Percentiles rank a stretch among this genome's conserved stretches.
These are phyloP conservation scores for Colletotrichum lupini DNA, from an alignment of 2,329 filamentous ascomycete species.

Conservation along the genomic window DNA sequence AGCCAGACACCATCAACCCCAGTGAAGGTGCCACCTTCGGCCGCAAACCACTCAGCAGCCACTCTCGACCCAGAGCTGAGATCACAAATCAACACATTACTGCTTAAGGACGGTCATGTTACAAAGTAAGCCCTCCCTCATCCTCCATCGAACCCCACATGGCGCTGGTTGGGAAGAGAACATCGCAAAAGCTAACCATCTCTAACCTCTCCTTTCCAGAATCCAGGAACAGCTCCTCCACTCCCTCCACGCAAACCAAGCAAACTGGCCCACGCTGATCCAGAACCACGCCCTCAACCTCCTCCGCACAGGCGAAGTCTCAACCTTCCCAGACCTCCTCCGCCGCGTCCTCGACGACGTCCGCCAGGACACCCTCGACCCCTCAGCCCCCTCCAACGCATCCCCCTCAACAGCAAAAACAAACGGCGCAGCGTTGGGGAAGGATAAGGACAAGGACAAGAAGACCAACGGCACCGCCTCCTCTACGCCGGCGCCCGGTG, in stretches of 20 bases:
- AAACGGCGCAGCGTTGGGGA: slow-evolving; percentile 40
- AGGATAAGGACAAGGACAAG: slow-evolving; percentile 22
- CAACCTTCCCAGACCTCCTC: slow-evolving; percentile 71
- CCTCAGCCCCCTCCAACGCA: slow-evolving; percentile 43
- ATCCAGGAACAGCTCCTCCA: slow-evolving; percentile 75
- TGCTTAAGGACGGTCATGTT: slow-evolving; percentile 70
- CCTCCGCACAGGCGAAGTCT: slow-evolving; percentile 68
- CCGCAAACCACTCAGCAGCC: slow-evolving; percentile 69
- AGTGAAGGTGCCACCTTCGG: slow-evolving; percentile 69
- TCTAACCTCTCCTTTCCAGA: slow-evolving; percentile 46
- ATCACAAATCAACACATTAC: slow-evolving; percentile 69
- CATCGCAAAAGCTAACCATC: slow-evolving; percentile 9
- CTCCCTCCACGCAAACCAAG: slow-evolving; percentile 66
- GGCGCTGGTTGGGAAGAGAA: neutral
- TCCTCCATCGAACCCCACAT: neutral
- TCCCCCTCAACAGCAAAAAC: slow-evolving; percentile 39
- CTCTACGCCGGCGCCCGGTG: slow-evolving; percentile 20
- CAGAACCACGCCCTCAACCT: slow-evolving; percentile 70
- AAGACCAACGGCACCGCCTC: slow-evolving; percentile 29
- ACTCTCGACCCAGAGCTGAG: slow-evolving; percentile 71
- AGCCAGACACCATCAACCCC: slow-evolving; percentile 61
- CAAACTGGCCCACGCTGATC: slow-evolving; percentile 72
- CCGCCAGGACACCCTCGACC: slow-evolving; percentile 57
- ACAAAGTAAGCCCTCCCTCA: slow-evolving; percentile 57
- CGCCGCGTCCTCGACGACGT: slow-evolving; percentile 71